Evolutionary conservation across 305 asterid species (phyloP).

Genomic region (Withania somnifera): DNA sequence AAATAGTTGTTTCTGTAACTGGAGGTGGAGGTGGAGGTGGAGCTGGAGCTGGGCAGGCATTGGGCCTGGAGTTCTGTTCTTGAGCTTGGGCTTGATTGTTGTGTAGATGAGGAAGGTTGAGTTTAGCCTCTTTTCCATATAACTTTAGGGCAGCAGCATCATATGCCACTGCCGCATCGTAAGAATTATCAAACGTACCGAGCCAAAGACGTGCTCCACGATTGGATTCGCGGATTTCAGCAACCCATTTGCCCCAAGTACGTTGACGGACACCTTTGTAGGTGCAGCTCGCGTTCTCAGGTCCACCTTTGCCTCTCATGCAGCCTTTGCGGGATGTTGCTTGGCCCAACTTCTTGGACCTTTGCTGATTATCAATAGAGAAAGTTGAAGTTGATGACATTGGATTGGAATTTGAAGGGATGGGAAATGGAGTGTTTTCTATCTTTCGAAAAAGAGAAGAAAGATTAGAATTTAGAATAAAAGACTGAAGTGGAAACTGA

Average conservation of each 20-base stretch:
- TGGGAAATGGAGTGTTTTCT: not conserved
- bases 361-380: not conserved
- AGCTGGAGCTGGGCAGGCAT: not conserved
- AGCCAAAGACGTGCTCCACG: slow-evolving; percentile 73
- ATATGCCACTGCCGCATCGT: slow-evolving; percentile 66
- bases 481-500: no score
- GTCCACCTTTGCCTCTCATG: slow-evolving; percentile 86
- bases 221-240: slow-evolving; percentile 78
- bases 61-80: not conserved
- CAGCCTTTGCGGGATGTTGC: slow-evolving; percentile 63
- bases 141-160: slow-evolving; percentile 65
- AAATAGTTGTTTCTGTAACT: no score
- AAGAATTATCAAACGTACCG: slow-evolving; percentile 63
- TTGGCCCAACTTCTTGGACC: slow-evolving; percentile 11
- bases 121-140: slow-evolving; percentile 44
- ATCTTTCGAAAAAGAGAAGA: not conserved
- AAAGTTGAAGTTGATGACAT: not conserved
- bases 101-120: slow-evolving; percentile 51
- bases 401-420: not conserved
- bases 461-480: not conserved
- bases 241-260: slow-evolving; percentile 92
- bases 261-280: slow-evolving; percentile 80
- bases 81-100: not conserved
- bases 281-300: slow-evolving; percentile 58
- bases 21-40: not conserved